These are phyloP conservation scores for Solanum ahanhuiri DNA, from an alignment of 257 asterid species.

Conservation along the genomic window DNA sequence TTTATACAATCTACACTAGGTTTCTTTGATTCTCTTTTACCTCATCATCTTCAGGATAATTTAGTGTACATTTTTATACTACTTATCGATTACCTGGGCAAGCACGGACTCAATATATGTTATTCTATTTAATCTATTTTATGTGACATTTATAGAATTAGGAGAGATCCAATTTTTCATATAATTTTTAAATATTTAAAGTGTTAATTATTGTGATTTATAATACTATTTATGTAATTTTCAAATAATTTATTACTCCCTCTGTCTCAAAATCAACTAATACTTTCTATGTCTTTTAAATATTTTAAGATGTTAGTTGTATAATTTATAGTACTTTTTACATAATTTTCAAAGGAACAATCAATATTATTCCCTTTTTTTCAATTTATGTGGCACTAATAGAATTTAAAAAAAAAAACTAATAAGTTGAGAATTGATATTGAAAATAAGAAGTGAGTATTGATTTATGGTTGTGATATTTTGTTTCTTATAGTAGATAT, in stretches of 20 bases:
- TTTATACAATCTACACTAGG: neutral
- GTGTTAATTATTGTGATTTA: neutral
- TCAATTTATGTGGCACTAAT: too few species aligned
- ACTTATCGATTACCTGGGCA: neutral
- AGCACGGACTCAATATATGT: neutral
- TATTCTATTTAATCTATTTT: too few species aligned
- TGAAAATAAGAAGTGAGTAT: neutral
- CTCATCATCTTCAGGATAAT: neutral
- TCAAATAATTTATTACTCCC: neutral
- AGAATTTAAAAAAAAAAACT: too few species aligned
- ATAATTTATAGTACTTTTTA: too few species aligned
- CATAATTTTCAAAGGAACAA: too few species aligned
- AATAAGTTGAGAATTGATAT: neutral
- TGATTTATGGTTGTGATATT: neutral
- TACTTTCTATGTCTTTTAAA: neutral
- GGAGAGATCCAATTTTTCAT: neutral
- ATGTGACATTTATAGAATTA: neutral
- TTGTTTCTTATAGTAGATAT: neutral
- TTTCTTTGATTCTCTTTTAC: neutral
- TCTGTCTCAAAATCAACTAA: neutral
- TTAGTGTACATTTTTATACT: neutral
- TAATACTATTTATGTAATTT: too few species aligned
- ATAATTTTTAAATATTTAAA: too few species aligned
- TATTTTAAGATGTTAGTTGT: neutral
- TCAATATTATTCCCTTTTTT: too few species aligned